Base-by-base conservation (phyloP, 305 asterid species). In the Fraxinus greggii region DNA sequence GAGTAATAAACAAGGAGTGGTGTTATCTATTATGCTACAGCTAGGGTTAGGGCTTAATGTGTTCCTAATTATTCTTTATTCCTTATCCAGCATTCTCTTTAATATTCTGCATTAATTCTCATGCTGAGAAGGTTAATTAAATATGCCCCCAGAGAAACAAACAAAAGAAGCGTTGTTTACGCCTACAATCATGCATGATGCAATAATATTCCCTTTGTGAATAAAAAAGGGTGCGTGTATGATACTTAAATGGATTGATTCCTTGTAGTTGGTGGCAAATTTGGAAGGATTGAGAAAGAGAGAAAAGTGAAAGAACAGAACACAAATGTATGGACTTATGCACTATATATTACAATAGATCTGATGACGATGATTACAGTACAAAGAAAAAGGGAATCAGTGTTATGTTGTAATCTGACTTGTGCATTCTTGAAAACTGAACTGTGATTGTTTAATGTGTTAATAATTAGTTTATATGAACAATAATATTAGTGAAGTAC, bases 231-330 rank as follows among this genome's bases (percentile, higher is more conserved):
- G 90, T 86, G 85, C 84, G 83, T 81, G 28, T 29, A 21, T 77
- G 86, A 88, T 91, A 93, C 86, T 90, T 86, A 82, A 92, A 89
- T 86, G 87, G 70, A 81, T 82, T 89, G 97, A 92, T 93, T 95
- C 95, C 87, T 83, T 84, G 90, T 83, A 91, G 98, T 91, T 92
- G 98, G 94, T 93, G 95, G 90, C 92, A 89, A 81, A 78, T 93
- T 93, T 95, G 98, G 96, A 93, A 91, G 97, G 91, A 95, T 94
- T 92, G 91, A 81, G 93, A 85, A 85, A 84, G 83, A 51, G 78
- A 32, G 75, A 80, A 89, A 91, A 89, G 91, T 61, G 88, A 51
- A 82, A 86, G 70, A 76, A 80, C 91, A 89, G 92, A 87, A 86
- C 86, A 80, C 91, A 90, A 89, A 89, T 88, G 86, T 72, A 86